These are phyloP conservation scores for Tephrocybe rancida DNA, from an alignment of 768 basidiomycete genomes.

Conservation along the genomic window DNA sequence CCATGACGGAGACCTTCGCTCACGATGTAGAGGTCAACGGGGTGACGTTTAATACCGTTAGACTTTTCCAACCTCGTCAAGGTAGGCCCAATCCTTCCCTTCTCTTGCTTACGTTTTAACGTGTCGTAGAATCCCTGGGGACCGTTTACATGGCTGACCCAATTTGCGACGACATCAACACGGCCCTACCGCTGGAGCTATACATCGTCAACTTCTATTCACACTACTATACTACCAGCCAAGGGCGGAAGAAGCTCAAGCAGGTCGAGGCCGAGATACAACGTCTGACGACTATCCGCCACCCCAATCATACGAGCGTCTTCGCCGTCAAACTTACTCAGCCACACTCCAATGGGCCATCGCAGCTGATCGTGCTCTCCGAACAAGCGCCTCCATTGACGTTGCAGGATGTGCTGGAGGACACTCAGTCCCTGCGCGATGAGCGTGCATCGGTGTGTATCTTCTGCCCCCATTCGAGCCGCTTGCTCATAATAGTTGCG, in stretches of 20 bases:
- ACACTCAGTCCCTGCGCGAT: slow-evolving; percentile 73
- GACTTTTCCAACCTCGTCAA: slow-evolving; percentile 70
- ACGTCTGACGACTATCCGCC: slow-evolving; percentile 56
- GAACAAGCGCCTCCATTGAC: slow-evolving; percentile 71
- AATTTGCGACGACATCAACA: slow-evolving; percentile 63
- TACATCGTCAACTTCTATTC: slow-evolving; percentile 67
- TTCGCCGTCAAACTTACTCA: slow-evolving; percentile 67
- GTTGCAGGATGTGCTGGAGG: slow-evolving; percentile 74
- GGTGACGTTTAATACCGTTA: slow-evolving; percentile 63
- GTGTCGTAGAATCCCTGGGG: slow-evolving; percentile 56
- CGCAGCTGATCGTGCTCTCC: slow-evolving; percentile 66
- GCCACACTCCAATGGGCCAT: slow-evolving; percentile 47
- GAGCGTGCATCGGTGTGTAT: slow-evolving; percentile 64
- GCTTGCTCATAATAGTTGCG: neutral
- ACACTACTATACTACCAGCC: slow-evolving; percentile 65
- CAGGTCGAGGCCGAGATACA: slow-evolving; percentile 69
- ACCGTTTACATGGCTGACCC: slow-evolving; percentile 76
- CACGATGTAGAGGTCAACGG: slow-evolving; percentile 60
- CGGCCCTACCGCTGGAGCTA: slow-evolving; percentile 64
- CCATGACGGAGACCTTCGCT: slow-evolving; percentile 63
- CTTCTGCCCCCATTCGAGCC: neutral
- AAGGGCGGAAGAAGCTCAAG: slow-evolving; percentile 74
- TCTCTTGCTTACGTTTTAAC: neutral
- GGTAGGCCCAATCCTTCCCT: slow-evolving; percentile 40
- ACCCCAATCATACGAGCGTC: slow-evolving; percentile 66